Base-by-base conservation (phyloP, 306 rosid species). In the Ormosia emarginata region DNA sequence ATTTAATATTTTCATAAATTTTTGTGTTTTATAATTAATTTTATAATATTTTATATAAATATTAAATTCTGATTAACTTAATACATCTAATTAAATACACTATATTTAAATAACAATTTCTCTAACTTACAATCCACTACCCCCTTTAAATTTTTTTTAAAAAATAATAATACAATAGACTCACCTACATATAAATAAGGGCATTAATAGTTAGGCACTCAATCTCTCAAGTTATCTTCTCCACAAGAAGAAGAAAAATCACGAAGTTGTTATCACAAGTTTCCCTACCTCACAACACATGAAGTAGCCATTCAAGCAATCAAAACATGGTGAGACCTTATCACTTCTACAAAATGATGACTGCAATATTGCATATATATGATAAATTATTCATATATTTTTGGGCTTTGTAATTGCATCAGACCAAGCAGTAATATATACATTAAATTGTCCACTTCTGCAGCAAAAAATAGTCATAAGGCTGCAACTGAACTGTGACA, bases 391-490 rank as follows among this genome's bases (percentile, higher is more conserved):
- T 37, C 65, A 15, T 11, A 9, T 15, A 9, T 34, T 71, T 24
- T 13, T 52, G 41, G 10, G 12, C 18, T 57, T 74, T 15, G 47
- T 52, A 14, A 7, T 47, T 47, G 13, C 58, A 8, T 69, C 41
- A 6, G 24, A 67, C 3, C 43, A 64, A 1, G 46, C 34, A 44
- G 6, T 1, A 6, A 9, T 70, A 68, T 39, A 9, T 18, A 4
- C 24, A 24, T 39, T 6, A 39, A 18, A 67, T 8, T 30, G 8
- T 69, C 33, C 12, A 72, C 61, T 62, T 13, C 17, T 61, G 61
- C 85, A 81, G 85, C 78, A 76, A 46, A 82, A 82, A 36, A 76
- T 82, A 67, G 65, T 67, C 14, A 29, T 82, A 14, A 57, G 67
- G 65, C 37, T 82, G 58, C n/a, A 71, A 70, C 11, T 82, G 37